A percentile compares a stretch with the other conserved stretches of the same genome.
phyloP scores from a whole-genome alignment of 2,329 filamentous ascomycete species.

The Didymella lethalis region DNA sequence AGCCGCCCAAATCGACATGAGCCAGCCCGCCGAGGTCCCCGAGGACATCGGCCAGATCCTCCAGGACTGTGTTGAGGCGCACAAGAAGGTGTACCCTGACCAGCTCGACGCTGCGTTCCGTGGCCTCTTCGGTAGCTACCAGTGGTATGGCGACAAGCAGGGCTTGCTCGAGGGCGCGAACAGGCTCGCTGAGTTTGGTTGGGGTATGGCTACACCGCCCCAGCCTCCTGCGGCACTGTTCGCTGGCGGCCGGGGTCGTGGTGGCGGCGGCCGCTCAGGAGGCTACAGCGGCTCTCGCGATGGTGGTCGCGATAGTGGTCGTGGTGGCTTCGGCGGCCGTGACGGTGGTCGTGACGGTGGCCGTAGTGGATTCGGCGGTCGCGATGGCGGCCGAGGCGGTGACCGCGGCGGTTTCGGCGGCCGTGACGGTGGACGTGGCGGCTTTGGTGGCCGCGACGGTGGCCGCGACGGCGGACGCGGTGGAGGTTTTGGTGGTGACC shows the following conservation, averaged over 20 bases:
- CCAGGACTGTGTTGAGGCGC: constrained; percentile 53
- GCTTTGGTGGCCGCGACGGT: constrained; percentile 28
- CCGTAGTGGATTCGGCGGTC: constrained; percentile 22
- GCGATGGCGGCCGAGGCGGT: constrained; percentile 1
- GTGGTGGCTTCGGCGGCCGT: constrained; percentile 27
- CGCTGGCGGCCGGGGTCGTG: constrained; percentile 24
- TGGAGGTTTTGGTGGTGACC: constrained; percentile 15
- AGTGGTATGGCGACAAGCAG: constrained; percentile 53
- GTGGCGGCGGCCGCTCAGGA: constrained; percentile 26
- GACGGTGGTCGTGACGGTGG: constrained; percentile 22
- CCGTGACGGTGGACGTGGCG: constrained; percentile 21
- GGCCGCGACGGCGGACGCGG: constrained; percentile 33
- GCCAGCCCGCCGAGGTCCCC: constrained; percentile 52
- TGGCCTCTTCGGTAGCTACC: constrained; percentile 64
- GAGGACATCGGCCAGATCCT: constrained; percentile 56
- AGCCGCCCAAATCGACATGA: constrained; percentile 59
- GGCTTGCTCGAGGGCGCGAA: constrained; percentile 56
- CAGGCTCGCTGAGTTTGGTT: constrained; percentile 56
- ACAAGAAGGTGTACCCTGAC: constrained; percentile 53
- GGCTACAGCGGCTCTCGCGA: constrained; percentile 21
- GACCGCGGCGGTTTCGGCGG: constrained; percentile 18
- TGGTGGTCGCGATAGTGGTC: constrained; percentile 21
- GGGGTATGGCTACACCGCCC: constrained; percentile 56
- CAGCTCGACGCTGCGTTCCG: constrained; percentile 62
- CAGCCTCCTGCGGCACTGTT: constrained; percentile 38